Evolutionary conservation across 441 rosid genomes (phyloP).

Genomic region (Croton setiger): DNA sequence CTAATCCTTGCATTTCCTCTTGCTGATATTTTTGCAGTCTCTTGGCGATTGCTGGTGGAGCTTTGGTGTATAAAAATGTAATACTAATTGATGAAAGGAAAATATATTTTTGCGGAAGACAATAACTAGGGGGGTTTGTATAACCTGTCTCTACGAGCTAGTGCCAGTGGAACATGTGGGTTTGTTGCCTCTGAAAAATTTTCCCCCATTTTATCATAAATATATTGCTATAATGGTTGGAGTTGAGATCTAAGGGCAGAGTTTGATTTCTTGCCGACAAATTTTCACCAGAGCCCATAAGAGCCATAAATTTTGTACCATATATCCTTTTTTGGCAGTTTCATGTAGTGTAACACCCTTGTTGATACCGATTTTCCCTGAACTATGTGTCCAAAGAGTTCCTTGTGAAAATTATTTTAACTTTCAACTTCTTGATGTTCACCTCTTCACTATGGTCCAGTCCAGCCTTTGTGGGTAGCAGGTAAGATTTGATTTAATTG

Average conservation of each 20-base stretch:
- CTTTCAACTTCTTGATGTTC: background rate
- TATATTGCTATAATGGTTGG: slow-evolving; percentile 12
- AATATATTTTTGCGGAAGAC: slow-evolving; percentile 10
- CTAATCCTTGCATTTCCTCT: background rate
- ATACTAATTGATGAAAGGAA: slow-evolving; percentile 14
- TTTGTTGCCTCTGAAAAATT: background rate
- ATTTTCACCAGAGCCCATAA: slow-evolving; percentile 24
- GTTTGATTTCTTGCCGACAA: slow-evolving; percentile 16
- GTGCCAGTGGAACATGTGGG: slow-evolving; percentile 12
- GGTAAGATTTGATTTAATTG: background rate
- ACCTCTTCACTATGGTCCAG: too few species aligned
- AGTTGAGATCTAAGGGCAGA: slow-evolving; percentile 18
- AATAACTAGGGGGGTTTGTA: slow-evolving; percentile 3
- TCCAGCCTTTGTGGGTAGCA: background rate
- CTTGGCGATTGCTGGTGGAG: slow-evolving; percentile 11
- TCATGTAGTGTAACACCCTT: slow-evolving; percentile 20
- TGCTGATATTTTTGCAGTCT: slow-evolving; percentile 29
- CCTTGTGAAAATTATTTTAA: slow-evolving; percentile 9
- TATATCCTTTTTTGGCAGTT: slow-evolving; percentile 12
- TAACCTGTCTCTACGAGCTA: slow-evolving; percentile 13
- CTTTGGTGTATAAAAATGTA: slow-evolving; percentile 19
- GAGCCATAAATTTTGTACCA: slow-evolving; percentile 27
- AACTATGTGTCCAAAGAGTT: slow-evolving; percentile 15
- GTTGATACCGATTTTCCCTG: slow-evolving; percentile 17
- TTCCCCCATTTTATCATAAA: background rate